Evolutionary conservation across 2,329 filamentous ascomycete species (phyloP), one percentile per base, ranked within the genome.

Genomic region (Alternaria conjuncta): DNA sequence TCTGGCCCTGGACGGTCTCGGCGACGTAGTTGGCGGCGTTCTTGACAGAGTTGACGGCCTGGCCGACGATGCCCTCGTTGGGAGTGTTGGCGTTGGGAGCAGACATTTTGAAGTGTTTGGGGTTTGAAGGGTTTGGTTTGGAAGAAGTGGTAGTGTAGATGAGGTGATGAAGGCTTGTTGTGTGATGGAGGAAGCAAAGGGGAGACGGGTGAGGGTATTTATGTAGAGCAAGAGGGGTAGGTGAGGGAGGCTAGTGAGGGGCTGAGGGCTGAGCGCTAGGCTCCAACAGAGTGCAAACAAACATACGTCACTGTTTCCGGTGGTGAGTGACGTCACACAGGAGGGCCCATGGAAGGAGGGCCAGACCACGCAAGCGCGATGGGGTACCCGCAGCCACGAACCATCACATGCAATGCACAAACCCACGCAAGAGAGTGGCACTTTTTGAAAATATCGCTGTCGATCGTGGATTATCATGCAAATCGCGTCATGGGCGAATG

Each of bases 21-120:
- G 87, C 81, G 82, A 90, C 88, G 86, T 90, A 90, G 86, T 90
- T 90, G 82, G 83, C 88, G 76, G 85, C 86, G 82, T 90, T 87
- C 84, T 80, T 74, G 68, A 78, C 68, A 51, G 75, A 76, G 78
- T 81, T 81, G 77, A 69, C 65, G 71, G 74, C 69, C 75, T 80
- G 77, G 72, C 79, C 80, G 74, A 82, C 73, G 73, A 82, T 80
- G 70, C 79, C 80, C 74, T 82, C 78, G 73, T 81, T 82, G 66
- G 81, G 80, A 66, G 72, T 77, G 75, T 82, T 77, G 71, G 74
- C 78, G 79, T 82, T 82, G 70, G 80, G 80, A 61, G 78, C 80
- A 81, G 80, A 80, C 80, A 82, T 82, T 60, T 73, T 81, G 79
- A 71, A 66, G 53, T 64, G 59, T 66, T 67, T 61, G 41, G 45